phyloP scores from a whole-genome alignment of 306 rosid genomes.

The Acacia confusa region DNA sequence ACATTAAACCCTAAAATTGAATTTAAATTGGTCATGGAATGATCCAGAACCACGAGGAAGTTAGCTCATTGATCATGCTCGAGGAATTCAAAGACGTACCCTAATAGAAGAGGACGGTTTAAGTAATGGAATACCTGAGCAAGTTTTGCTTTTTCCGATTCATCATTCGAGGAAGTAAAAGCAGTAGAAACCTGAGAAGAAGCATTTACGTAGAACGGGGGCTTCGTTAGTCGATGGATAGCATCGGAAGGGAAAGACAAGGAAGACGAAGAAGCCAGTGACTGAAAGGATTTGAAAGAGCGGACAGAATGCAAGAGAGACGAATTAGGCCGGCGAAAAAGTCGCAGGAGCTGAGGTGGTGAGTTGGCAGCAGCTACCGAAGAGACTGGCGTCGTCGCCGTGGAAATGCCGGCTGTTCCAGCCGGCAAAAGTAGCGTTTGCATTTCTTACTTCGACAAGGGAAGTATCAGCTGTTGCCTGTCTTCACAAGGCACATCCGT shows the following conservation, averaged over 20 bases:
- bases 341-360: slow-evolving; percentile 26
- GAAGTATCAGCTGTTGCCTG: slow-evolving; percentile 1
- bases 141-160: slow-evolving; percentile 75
- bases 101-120: neutral
- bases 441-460: slow-evolving; percentile 39
- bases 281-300: slow-evolving; percentile 31
- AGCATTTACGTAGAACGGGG: slow-evolving; percentile 42
- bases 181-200: slow-evolving; percentile 57
- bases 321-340: slow-evolving; percentile 40
- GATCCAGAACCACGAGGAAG: neutral
- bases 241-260: neutral
- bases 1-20: neutral
- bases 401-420: slow-evolving; percentile 46
- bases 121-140: slow-evolving; percentile 59
- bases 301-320: slow-evolving; percentile 31
- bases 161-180: slow-evolving; percentile 51
- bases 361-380: slow-evolving; percentile 29
- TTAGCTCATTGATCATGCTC: neutral
- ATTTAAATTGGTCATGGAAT: neutral
- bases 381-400: slow-evolving; percentile 24
- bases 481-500: neutral
- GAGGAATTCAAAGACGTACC: slow-evolving; percentile 2
- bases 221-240: slow-evolving; percentile 29
- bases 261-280: slow-evolving; percentile 28
- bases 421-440: slow-evolving; percentile 77